Evolutionary conservation across 192 early-diverging fungal genomes (phyloP), one percentile per base, ranked within the genome.

Genomic region (Polychytrium aggregatum): DNA sequence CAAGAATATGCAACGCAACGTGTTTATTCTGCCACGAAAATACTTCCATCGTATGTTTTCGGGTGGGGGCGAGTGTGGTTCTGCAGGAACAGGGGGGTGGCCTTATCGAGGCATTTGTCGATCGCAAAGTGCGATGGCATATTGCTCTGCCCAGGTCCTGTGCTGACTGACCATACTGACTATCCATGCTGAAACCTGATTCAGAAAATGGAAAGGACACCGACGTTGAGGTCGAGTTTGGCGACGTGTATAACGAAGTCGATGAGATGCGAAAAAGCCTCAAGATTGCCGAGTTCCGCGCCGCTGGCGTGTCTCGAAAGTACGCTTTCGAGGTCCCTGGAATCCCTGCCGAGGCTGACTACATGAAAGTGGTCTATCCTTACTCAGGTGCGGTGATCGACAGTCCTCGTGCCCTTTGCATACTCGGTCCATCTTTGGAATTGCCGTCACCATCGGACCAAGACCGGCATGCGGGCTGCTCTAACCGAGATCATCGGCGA

Each of bases 281-380:
- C 41, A 67, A 72, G 4, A 77, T 97, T 50, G 50, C 50, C 5
- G 50, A 61, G 33, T 81, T 74, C 55, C 61, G 48, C 1, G 74
- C 77, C 37, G 87, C 83, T 46, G 48, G 63, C 10, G 85, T 87
- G 0, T 53, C 64, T 21, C 72, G 91, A 20, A 84, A 87, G 39
- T 99, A 99, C 55, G 90, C 91, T 1, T 99, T 99, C 55, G 94
- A 97, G 53, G n/a, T 67, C 4, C 71, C 82, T 1, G 80, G 67
- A 3, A 71, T 99, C 22, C 96, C 96, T 13, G 57, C 73, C 0
- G 68, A 84, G 25, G 62, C 82, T 8, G 74, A 90, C 21, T 97
- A 95, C 52, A 63, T 97, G 20, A 94, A 97, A 56, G 82, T 92
- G 0, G 68, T 75, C 6, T 97, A 97, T 60, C 55, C 71, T 2